Base-by-base conservation (phyloP, 2,329 filamentous ascomycete species). In the Aphanocladium album region DNA sequence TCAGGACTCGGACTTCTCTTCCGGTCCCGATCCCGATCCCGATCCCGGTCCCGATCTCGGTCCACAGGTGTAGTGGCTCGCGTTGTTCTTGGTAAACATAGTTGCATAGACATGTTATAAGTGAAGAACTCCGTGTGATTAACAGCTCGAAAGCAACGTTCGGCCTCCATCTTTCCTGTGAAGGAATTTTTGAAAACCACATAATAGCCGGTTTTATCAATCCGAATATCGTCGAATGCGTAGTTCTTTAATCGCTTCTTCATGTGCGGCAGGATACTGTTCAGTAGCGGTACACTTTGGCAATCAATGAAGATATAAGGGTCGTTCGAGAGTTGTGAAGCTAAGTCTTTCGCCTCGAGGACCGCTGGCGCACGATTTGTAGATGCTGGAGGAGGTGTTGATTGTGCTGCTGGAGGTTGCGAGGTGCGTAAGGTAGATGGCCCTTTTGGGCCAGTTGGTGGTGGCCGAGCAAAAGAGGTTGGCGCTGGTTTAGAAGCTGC, bases 271-370 rank as follows among this genome's bases (percentile, higher is more conserved):
- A 97, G 85, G 1, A 93, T 98, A 25, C 91, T 89, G 35, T 83
- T 82, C 70, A 97, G 85, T 14, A 96, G 89, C 1, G 95, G 95
- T 1, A 99, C 93, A 66, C 89, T 92, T 62, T 87, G 84, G 66
- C 90, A 85, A n/a, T 91, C 83, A 61, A 99, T 89, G 71, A 96
- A 97, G 41, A 98, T 87, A 71, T 96, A 97, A 0, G 95, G 95
- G 62, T 90, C 87, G 56, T 86, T 84, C 69, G 88, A 86, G 56
- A 97, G 84, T 64, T 87, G 86, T 37, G 83, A 77, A 23, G 89
- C 77, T 47, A 96, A 81, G 3, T 83, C 84, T 55, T 85, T 84
- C 37, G 82, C 78, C 71, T 93, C 90, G 30, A 90, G 77, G 9
- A 86, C 69, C 21, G 83, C 77, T 58, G 82, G 67, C 16, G 62